These are phyloP conservation scores for Solanum rostratum DNA, from an alignment of 257 asterid species.

Conservation along the genomic window DNA sequence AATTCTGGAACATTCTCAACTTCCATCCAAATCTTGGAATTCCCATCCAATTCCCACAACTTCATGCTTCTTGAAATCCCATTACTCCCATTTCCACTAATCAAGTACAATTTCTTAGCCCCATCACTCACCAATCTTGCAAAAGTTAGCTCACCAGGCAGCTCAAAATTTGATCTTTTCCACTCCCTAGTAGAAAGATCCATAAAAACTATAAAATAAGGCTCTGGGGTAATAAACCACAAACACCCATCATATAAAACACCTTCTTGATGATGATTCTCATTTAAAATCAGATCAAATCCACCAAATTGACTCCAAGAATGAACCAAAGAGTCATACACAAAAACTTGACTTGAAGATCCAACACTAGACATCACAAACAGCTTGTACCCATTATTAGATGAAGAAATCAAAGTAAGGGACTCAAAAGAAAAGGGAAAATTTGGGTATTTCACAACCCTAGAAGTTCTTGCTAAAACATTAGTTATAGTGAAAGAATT, in stretches of 20 bases:
- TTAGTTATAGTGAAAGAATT: slow-evolving; percentile 32
- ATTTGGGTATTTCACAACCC: slow-evolving; percentile 33
- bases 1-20: slow-evolving; percentile 44
- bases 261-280: slow-evolving; percentile 35
- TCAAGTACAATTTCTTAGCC: slow-evolving; percentile 27
- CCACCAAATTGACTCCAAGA: slow-evolving; percentile 31
- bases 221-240: slow-evolving; percentile 50
- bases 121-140: slow-evolving; percentile 38
- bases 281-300: slow-evolving; percentile 11
- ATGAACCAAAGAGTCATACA: slow-evolving; percentile 23
- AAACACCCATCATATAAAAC: slow-evolving; percentile 23
- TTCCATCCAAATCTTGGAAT: slow-evolving; percentile 36
- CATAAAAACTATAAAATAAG: slow-evolving; percentile 22
- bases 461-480: slow-evolving; percentile 25
- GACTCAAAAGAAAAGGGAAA: slow-evolving; percentile 32
- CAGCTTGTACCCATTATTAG: slow-evolving; percentile 21
- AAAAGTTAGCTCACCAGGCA: slow-evolving; percentile 37
- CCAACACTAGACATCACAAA: slow-evolving; percentile 31
- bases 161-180: slow-evolving; percentile 12
- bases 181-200: slow-evolving; percentile 36
- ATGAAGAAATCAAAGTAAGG: slow-evolving; percentile 23
- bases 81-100: slow-evolving; percentile 54
- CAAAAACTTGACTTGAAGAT: slow-evolving; percentile 20
- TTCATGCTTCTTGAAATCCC: slow-evolving; percentile 64
- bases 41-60: slow-evolving; percentile 50